These are phyloP conservation scores for Colletotrichum orchidophilum DNA, from an alignment of 2,329 filamentous ascomycete genomes.

Conservation along the genomic window DNA sequence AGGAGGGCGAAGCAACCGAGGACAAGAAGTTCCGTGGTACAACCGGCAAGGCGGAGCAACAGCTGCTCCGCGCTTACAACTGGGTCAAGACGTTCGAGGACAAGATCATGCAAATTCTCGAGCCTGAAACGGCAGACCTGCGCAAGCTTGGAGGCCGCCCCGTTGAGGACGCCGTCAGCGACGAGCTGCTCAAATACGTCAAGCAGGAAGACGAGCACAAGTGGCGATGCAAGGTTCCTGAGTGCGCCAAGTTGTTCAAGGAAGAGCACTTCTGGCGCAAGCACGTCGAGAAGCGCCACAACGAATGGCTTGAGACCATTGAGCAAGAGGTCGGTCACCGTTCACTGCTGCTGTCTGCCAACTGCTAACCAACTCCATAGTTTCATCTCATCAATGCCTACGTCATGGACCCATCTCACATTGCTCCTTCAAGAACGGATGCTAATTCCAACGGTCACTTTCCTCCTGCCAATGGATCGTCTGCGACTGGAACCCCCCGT, in stretches of 20 bases:
- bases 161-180: constrained; percentile 84
- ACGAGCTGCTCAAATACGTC: constrained; percentile 86
- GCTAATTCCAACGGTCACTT: constrained; percentile 97
- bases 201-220: constrained; percentile 99
- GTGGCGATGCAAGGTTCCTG: constrained; percentile 94
- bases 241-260: constrained; percentile 97
- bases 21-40: constrained; percentile 79
- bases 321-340: constrained; percentile 78
- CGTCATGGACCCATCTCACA: constrained; percentile 92
- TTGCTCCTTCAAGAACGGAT: constrained; percentile 91
- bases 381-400: constrained; percentile 93
- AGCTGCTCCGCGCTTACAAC: constrained; percentile 93
- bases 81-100: constrained; percentile 99
- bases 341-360: neutral
- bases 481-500: constrained; percentile 84
- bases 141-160: constrained; percentile 91
- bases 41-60: constrained; percentile 83
- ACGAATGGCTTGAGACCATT: constrained; percentile 84
- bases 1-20: constrained; percentile 71
- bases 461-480: constrained; percentile 80
- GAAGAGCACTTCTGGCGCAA: constrained; percentile 98
- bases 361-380: constrained; percentile 58
- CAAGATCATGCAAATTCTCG: constrained; percentile 91
- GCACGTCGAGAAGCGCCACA: constrained; percentile 95
- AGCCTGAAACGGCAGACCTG: constrained; percentile 87